A percentile compares a stretch with the other conserved stretches of the same genome.
Evolutionary conservation across 2,329 filamentous ascomycete species (phyloP).

Genomic region (Colletotrichum costaricense): DNA sequence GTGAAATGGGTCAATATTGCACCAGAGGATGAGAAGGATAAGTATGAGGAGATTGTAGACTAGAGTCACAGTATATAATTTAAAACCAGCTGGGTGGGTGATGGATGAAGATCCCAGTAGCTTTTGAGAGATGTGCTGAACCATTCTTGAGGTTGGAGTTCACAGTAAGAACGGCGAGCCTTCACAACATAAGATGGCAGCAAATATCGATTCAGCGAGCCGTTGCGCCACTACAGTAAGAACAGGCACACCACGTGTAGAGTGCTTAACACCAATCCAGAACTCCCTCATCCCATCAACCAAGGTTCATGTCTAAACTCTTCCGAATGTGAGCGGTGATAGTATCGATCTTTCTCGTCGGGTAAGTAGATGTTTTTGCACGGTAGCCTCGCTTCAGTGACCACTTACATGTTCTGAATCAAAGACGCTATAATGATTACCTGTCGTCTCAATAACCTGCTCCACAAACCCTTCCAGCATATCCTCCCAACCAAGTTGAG

Average conservation of each 20-base stretch:
- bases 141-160: no score
- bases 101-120: no score
- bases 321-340: slow-evolving; percentile 19
- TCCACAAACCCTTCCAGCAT: slow-evolving; percentile 28
- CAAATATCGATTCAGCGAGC: no score
- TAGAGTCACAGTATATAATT: not conserved
- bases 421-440: slow-evolving; percentile 28
- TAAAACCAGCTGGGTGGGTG: no score
- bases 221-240: no score
- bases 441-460: slow-evolving; percentile 19
- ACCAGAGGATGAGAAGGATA: slow-evolving; percentile 22
- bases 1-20: slow-evolving; percentile 19
- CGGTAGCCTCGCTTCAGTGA: fast-evolving
- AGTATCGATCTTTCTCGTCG: not conserved
- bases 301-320: slow-evolving; percentile 5
- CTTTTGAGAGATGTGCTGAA: no score
- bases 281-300: not conserved
- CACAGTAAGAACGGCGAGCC: no score
- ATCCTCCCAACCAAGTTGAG: slow-evolving; percentile 27
- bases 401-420: slow-evolving; percentile 19
- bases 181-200: no score
- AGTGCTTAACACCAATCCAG: no score
- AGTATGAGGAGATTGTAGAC: not conserved
- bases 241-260: no score
- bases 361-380: not conserved